Base-by-base conservation (phyloP, 163 green algal species). In the Dunaliella salina region DNA sequence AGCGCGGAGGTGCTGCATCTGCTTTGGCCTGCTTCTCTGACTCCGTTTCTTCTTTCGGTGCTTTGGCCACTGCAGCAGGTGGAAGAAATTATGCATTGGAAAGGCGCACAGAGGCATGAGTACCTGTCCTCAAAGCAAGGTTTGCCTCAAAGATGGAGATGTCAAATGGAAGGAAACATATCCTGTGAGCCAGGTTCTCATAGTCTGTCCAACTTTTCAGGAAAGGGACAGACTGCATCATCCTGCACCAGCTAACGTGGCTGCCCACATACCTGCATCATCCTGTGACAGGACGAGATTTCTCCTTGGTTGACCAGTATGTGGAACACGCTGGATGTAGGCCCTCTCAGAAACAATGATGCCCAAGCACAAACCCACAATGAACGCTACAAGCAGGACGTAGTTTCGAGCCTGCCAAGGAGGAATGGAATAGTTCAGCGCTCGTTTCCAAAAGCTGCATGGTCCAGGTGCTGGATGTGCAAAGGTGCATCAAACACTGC, bases 271-370 rank as follows among this genome's bases (percentile, higher is more conserved):
- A 3, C 84, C 88, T 78, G 84, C 85, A 26, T 81, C 87, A 22
- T 40, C 40, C 40, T 50, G 40, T 50, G 40, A 30, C 59, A 89
- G 81, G 8, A 88, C 82, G 4, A 75, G 22, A 26, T 26, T 75
- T 81, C 85, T 24, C 87, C 87, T 5, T 89, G 83, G 75, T 88
- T 91, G 34, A 26, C 22, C 63, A 26, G 63, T 1, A 75, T 75
- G 4, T 30, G 63, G 63, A 29, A 82, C 78, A 33, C 83, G 90
- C 67, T 86, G 50, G 26, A 96, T 86, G 87, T 96, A 96, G 0
- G 94, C n/a, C 0, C 92, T 90, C 87, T 97, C 93, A 1, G 92
- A 86, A 1, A 94, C 83, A 8, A 96, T 85, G 30, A 97, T 81
- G 59, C 94, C 94, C 0, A 94, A 34, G 57, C 92, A 95, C 17